Evolutionary conservation across 306 rosid genomes (phyloP).

Genomic region (Neltuma alba): DNA sequence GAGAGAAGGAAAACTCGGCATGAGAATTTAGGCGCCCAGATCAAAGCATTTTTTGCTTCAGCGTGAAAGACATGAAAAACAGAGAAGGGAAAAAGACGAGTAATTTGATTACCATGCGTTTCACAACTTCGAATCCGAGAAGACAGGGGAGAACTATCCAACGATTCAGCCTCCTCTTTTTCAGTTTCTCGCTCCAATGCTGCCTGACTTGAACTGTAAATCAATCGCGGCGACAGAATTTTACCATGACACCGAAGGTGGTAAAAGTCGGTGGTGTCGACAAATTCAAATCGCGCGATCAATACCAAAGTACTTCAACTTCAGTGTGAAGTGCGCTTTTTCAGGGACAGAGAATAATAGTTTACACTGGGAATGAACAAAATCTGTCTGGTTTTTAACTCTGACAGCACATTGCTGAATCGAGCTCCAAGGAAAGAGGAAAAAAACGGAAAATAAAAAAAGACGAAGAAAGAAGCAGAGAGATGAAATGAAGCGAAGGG

Average conservation of each 20-base stretch:
- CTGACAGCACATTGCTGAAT: neutral
- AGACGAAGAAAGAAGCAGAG: neutral
- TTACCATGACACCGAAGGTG: neutral
- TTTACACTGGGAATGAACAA: neutral
- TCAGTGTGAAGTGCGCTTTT: neutral
- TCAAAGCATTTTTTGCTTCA: conserved; percentile 60
- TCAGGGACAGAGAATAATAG: conserved; percentile 7
- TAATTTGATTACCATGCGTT: conserved; percentile 14
- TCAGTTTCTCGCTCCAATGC: neutral
- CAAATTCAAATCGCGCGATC: neutral
- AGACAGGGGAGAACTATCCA: no score
- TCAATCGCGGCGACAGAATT: neutral
- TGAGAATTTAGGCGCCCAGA: conserved; percentile 43
- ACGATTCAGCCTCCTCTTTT: conserved; percentile 5
- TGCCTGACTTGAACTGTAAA: neutral
- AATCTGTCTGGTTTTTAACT: neutral
- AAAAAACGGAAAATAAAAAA: no score
- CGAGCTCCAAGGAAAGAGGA: neutral
- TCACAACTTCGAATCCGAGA: neutral
- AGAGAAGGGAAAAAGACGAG: neutral
- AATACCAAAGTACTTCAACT: neutral
- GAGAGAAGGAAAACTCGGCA: neutral
- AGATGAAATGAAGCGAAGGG: neutral
- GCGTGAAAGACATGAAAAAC: conserved; percentile 44
- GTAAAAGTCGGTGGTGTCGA: neutral